Evolutionary conservation across 192 early-diverging fungal genomes (phyloP).

Genomic region (Mortierella antarctica): DNA sequence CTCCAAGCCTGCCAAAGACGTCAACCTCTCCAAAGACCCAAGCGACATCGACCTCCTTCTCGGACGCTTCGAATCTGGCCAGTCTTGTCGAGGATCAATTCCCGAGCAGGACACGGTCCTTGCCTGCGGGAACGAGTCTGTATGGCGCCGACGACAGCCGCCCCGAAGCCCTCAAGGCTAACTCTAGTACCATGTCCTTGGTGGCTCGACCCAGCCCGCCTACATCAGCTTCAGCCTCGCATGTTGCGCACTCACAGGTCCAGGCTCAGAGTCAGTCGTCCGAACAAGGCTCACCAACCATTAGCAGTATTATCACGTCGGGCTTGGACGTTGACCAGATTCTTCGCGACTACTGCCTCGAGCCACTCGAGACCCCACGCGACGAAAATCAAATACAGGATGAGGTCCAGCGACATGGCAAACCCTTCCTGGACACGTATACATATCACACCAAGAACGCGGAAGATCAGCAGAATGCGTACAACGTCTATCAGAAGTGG

Average conservation of each 20-base stretch:
- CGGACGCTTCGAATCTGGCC: constrained; percentile 30
- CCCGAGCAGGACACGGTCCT: constrained; percentile 27
- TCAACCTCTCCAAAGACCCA: constrained; percentile 32
- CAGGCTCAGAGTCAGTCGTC: constrained; percentile 7
- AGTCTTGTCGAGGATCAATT: constrained; percentile 52
- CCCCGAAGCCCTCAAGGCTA: constrained; percentile 19
- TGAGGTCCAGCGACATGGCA: constrained; percentile 62
- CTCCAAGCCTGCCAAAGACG: constrained; percentile 21
- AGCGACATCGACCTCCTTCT: constrained; percentile 1
- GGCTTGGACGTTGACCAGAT: constrained; percentile 51
- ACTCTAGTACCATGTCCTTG: constrained; percentile 11
- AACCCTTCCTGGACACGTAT: constrained; percentile 63
- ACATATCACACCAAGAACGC: constrained; percentile 57
- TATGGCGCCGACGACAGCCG: constrained; percentile 36
- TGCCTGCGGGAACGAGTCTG: constrained; percentile 17
- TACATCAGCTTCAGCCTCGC: background rate
- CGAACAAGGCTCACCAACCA: constrained; percentile 12
- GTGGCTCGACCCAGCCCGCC: constrained; percentile 20
- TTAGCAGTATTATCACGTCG: constrained; percentile 2
- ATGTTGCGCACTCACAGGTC: background rate
- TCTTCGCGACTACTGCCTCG: constrained; percentile 40
- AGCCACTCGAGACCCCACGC: constrained; percentile 22
- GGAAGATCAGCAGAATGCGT: constrained; percentile 65
- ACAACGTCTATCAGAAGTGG: constrained; percentile 68
- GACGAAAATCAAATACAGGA: constrained; percentile 53